Percentiles rank a stretch among this genome's conserved stretches.
These are phyloP conservation scores for Pythium scleroteichum DNA, from an alignment of 352 stramenopile genomes.

Conservation along the genomic window DNA sequence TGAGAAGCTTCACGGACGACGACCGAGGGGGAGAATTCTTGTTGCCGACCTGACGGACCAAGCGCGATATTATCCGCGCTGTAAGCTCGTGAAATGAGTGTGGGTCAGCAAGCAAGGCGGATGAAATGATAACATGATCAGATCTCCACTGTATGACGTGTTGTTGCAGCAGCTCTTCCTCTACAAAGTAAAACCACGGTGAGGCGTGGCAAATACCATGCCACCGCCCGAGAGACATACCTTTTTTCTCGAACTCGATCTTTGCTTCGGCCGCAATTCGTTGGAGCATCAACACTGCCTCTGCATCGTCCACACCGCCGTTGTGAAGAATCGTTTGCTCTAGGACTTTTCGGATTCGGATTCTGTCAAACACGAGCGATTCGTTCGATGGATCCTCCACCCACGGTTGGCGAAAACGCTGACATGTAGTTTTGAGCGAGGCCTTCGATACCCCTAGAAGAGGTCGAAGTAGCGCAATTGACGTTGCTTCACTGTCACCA, in stretches of 20 bases:
- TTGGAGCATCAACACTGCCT: slow-evolving; percentile 20
- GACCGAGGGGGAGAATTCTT: slow-evolving; percentile 64
- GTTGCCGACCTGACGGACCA: slow-evolving; percentile 52
- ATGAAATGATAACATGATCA: slow-evolving; percentile 39
- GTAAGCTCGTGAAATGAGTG: slow-evolving; percentile 68
- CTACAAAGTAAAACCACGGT: slow-evolving; percentile 26
- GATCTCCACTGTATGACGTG: slow-evolving; percentile 34
- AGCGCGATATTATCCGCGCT: slow-evolving; percentile 55
- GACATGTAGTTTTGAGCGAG: slow-evolving; percentile 65
- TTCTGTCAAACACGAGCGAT: slow-evolving; percentile 70
- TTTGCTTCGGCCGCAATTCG: slow-evolving; percentile 19
- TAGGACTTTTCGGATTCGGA: slow-evolving; percentile 79
- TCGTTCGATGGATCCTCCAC: slow-evolving; percentile 86
- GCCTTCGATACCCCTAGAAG: slow-evolving; percentile 63
- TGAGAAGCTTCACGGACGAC: slow-evolving; percentile 47
- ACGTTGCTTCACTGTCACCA: slow-evolving; percentile 1
- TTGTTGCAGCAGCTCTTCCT: slow-evolving; percentile 47
- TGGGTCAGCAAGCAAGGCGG: slow-evolving; percentile 45
- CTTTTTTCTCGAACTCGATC: slow-evolving; percentile 19
- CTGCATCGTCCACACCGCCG: not conserved
- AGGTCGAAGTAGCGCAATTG: slow-evolving; percentile 50
- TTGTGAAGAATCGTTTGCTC: not conserved
- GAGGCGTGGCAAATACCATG: not conserved
- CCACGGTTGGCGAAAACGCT: slow-evolving; percentile 71
- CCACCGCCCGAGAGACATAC: not conserved